phyloP scores from a whole-genome alignment of 2,329 filamentous ascomycete species.

The Diaporthe sp. region DNA sequence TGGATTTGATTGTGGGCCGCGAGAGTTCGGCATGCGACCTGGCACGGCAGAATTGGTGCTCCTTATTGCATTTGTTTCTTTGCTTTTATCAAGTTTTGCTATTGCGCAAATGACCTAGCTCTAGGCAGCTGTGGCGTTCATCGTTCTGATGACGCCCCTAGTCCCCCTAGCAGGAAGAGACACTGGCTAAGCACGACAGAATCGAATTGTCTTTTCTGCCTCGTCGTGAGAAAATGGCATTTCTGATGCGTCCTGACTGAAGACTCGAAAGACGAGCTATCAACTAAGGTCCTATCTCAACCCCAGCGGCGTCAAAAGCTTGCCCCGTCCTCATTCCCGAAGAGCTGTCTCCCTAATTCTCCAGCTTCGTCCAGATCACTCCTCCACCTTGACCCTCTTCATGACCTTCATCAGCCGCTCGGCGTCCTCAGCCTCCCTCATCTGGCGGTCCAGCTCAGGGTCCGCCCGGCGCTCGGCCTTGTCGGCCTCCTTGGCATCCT shows the following conservation, averaged over 20 bases:
- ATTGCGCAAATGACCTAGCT: neutral
- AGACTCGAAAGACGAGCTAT: neutral
- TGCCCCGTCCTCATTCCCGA: neutral
- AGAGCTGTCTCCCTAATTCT: too few relatives aligned
- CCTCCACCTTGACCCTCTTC: slow-evolving; percentile 35
- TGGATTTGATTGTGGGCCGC: neutral
- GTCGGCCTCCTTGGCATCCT: slow-evolving; percentile 43
- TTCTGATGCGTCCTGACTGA: neutral
- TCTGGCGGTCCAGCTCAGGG: slow-evolving; percentile 35
- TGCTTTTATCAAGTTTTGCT: neutral
- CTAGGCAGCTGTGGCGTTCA: neutral
- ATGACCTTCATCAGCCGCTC: slow-evolving; percentile 35
- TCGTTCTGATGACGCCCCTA: neutral
- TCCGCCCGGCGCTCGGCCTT: slow-evolving; percentile 38
- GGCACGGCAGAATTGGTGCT: neutral
- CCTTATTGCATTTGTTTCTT: neutral
- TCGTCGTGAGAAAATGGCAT: neutral
- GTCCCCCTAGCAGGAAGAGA: neutral
- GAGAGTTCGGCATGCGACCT: neutral
- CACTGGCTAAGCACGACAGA: neutral
- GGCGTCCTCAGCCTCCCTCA: slow-evolving; percentile 16
- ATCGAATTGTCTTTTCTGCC: neutral
- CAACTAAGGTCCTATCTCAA: neutral
- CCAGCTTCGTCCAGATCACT: neutral
- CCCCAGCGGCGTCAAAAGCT: neutral